Conservation (phyloP, 371 early-diverging fungal genomes). For the Mortierella sp. region DNA sequence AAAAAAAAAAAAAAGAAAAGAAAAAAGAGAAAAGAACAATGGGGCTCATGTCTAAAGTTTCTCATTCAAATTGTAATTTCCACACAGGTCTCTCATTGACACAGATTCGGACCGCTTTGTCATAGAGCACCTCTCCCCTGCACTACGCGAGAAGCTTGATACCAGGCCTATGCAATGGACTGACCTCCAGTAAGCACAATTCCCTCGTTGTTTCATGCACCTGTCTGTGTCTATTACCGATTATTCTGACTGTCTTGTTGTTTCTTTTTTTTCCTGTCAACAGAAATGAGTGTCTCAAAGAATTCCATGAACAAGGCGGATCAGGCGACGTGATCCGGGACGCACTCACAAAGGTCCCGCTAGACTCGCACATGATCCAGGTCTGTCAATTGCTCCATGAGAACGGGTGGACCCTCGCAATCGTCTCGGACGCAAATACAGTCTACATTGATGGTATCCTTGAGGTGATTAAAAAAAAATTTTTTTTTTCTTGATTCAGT, state of each 20-base stretch:
- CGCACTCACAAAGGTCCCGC: constrained; percentile 32
- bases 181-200: constrained; percentile 37
- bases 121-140: constrained; percentile 38
- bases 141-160: constrained; percentile 35
- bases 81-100: constrained; percentile 46
- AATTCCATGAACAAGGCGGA: constrained; percentile 41
- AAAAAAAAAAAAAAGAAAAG: background rate
- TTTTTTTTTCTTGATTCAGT: background rate
- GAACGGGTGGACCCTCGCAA: constrained; percentile 38
- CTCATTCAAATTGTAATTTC: background rate
- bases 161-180: constrained; percentile 47
- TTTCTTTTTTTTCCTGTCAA: background rate
- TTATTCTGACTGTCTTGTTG: too few relatives aligned
- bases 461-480: constrained; percentile 13
- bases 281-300: constrained; percentile 45
- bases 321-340: constrained; percentile 17
- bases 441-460: constrained; percentile 50
- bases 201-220: background rate
- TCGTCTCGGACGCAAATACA: constrained; percentile 45
- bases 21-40: background rate
- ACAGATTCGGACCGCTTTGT: constrained; percentile 53
- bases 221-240: too few relatives aligned
- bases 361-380: constrained; percentile 46
- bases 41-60: background rate
- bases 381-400: constrained; percentile 29